Evolutionary conservation across 495 filamentous ascomycete species (phyloP).

Genomic region (Penicillium pancosmium): DNA sequence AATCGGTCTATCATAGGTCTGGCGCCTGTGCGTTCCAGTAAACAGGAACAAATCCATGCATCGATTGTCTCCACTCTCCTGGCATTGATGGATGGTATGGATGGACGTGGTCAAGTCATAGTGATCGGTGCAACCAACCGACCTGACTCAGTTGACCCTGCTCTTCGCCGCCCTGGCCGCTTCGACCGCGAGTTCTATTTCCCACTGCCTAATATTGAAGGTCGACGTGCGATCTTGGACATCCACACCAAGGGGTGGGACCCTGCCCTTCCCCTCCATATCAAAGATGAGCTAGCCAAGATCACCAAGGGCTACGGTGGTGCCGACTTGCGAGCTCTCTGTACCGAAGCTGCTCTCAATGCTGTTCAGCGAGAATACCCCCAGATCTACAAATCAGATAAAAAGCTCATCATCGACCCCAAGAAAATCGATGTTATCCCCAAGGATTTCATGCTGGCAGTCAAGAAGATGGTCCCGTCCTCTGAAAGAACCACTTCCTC

Average conservation of each 20-base stretch:
- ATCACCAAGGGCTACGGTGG: constrained; percentile 95
- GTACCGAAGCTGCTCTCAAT: constrained; percentile 98
- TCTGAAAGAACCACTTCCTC: constrained; percentile 87
- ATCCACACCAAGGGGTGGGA: constrained; percentile 97
- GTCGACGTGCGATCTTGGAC: constrained; percentile 80
- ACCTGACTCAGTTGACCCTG: constrained; percentile 97
- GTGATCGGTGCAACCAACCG: constrained; percentile 98
- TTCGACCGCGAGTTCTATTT: constrained; percentile 99
- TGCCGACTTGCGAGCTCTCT: constrained; percentile 90
- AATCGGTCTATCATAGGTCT: constrained; percentile 51
- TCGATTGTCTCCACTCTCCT: constrained; percentile 95
- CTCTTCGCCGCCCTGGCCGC: constrained; percentile 92
- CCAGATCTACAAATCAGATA: constrained; percentile 88
- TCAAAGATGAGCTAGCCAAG: constrained; percentile 83
- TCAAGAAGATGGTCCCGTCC: constrained; percentile 94
- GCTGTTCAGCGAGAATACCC: constrained; percentile 94
- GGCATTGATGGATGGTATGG: constrained; percentile 99
- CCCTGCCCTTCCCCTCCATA: constrained; percentile 66
- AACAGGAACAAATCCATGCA: constrained; percentile 97
- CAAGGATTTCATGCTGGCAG: constrained; percentile 94
- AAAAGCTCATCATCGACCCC: constrained; percentile 89
- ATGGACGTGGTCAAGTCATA: constrained; percentile 95
- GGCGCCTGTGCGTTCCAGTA: constrained; percentile 92
- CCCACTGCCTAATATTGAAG: constrained; percentile 79
- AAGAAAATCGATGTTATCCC: constrained; percentile 79